Conservation (phyloP, 2,329 filamentous ascomycete species). For the Talaromyces sp. region DNA sequence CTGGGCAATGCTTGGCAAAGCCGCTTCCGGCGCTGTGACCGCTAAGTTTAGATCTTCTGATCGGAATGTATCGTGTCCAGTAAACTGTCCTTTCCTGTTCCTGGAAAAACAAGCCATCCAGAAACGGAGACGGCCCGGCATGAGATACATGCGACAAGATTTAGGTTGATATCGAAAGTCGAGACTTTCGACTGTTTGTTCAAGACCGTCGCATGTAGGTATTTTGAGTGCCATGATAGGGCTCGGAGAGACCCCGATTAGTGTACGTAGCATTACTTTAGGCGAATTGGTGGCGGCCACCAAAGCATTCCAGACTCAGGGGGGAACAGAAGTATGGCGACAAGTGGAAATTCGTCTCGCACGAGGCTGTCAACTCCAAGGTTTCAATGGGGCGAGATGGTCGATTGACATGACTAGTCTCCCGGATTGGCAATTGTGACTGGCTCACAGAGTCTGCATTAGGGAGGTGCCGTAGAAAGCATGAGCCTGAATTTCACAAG, state of each 20-base stretch:
- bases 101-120: neutral
- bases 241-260: neutral
- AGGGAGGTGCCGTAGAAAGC: neutral
- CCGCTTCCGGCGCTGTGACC: slow-evolving; percentile 5
- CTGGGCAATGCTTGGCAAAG: slow-evolving; percentile 5
- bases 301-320: slow-evolving; percentile 9
- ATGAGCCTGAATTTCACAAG: neutral
- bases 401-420: neutral
- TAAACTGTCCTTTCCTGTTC: neutral
- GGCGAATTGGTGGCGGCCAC: slow-evolving; percentile 6
- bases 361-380: slow-evolving; percentile 12
- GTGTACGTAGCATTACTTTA: neutral
- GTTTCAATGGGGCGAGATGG: slow-evolving; percentile 11
- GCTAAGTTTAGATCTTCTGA: neutral
- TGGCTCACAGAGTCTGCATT: slow-evolving; percentile 5
- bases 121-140: neutral
- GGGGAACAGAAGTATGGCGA: neutral
- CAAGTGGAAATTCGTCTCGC: slow-evolving; percentile 16
- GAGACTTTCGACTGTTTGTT: neutral
- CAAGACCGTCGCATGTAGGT: neutral
- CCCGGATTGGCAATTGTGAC: slow-evolving; percentile 6
- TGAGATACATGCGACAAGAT: neutral
- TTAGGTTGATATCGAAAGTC: neutral
- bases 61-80: slow-evolving; percentile 1
- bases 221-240: neutral